These are phyloP conservation scores for Cryptococcus depauperatus DNA, from an alignment of 1,284 basidiomycete genomes.

Conservation along the genomic window DNA sequence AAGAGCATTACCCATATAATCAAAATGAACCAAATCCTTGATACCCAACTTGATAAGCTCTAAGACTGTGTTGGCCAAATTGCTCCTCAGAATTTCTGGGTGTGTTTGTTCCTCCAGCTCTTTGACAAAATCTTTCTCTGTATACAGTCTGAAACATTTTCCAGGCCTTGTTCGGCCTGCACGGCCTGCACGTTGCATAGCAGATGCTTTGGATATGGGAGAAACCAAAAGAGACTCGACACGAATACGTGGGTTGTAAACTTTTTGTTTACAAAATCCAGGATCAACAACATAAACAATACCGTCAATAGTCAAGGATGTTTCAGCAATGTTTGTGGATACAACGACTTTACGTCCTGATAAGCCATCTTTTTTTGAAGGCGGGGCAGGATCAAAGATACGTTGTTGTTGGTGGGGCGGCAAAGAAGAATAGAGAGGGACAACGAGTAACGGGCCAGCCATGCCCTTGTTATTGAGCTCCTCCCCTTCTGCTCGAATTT, in stretches of 20 bases:
- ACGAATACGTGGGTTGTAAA: constrained; percentile 92
- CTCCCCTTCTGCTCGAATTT: constrained; percentile 84
- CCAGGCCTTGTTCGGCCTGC: constrained; percentile 93
- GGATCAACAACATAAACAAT: constrained; percentile 99
- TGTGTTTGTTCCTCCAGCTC: constrained; percentile 94
- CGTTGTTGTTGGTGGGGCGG: constrained; percentile 89
- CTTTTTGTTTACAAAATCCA: constrained; percentile 94
- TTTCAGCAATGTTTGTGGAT: constrained; percentile 97
- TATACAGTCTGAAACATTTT: constrained; percentile 95
- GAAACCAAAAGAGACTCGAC: constrained; percentile 90
- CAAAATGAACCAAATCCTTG: constrained; percentile 85
- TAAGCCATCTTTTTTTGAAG: constrained; percentile 58
- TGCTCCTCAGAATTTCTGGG: constrained; percentile 88
- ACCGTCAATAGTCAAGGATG: constrained; percentile 94
- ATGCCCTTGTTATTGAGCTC: constrained; percentile 62
- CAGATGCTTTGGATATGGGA: constrained; percentile 93
- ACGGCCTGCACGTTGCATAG: constrained; percentile 92
- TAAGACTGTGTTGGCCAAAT: constrained; percentile 87
- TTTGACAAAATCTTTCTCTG: constrained; percentile 92
- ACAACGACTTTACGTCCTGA: constrained; percentile 90
- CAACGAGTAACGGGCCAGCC: constrained; percentile 77
- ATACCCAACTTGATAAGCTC: constrained; percentile 91
- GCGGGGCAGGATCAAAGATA: constrained; percentile 84
- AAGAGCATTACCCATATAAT: constrained; percentile 61
- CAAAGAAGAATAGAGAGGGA: constrained; percentile 88